Conservation (phyloP, 2,329 filamentous ascomycete genomes). For the Hypoxylon sp. region DNA sequence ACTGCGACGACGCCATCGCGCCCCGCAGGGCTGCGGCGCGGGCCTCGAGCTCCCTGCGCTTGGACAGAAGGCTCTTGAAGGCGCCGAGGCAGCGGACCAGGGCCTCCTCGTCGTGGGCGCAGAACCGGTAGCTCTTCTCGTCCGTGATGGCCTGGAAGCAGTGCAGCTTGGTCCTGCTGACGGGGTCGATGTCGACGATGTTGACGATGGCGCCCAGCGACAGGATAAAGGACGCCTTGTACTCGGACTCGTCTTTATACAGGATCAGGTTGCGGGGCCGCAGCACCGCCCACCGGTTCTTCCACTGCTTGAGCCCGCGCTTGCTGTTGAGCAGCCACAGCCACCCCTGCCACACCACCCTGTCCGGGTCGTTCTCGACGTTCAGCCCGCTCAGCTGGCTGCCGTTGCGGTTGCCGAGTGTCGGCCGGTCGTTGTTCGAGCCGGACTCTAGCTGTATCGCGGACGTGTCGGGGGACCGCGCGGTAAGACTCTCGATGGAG, state of each 20-base stretch:
- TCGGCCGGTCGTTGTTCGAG: conserved; percentile 48
- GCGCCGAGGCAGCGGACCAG: conserved; percentile 88
- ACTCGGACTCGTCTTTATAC: conserved; percentile 94
- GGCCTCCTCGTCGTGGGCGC: conserved; percentile 81
- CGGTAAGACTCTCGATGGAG: conserved; percentile 63
- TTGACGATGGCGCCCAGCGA: conserved; percentile 84
- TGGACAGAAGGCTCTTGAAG: conserved; percentile 86
- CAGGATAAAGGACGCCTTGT: conserved; percentile 85
- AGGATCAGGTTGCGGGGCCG: conserved; percentile 86
- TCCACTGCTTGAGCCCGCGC: conserved; percentile 89
- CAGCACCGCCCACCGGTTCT: conserved; percentile 91
- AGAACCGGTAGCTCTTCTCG: conserved; percentile 85
- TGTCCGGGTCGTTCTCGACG: conserved; percentile 77
- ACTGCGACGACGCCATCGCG: background rate
- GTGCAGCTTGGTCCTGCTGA: conserved; percentile 84
- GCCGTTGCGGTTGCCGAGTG: conserved; percentile 62
- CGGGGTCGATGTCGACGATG: conserved; percentile 89
- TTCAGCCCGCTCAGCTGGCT: conserved; percentile 72
- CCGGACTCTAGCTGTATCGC: conserved; percentile 49
- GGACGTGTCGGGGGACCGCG: conserved; percentile 53
- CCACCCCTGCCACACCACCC: conserved; percentile 94
- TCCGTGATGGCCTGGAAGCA: conserved; percentile 96
- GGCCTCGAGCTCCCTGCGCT: conserved; percentile 72
- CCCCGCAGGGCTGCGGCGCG: conserved; percentile 55
- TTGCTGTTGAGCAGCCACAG: conserved; percentile 86